Conservation (phyloP, 495 filamentous ascomycete species). For the Tuber umbilicatum region DNA sequence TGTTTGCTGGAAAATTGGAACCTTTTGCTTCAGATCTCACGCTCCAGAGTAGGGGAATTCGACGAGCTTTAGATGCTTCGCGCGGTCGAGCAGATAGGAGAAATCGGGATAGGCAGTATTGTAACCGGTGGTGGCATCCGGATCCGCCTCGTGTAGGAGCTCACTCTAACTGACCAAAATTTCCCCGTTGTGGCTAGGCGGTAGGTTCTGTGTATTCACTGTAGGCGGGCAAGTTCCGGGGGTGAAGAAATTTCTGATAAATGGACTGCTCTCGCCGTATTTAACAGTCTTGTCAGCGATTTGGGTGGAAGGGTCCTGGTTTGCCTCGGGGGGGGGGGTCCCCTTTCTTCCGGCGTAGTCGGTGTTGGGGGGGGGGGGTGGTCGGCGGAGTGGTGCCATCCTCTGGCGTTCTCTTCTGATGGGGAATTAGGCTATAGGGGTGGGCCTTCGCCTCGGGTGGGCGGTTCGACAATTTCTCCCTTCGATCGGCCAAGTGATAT, state of each 20-base stretch:
- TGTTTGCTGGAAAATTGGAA: slow-evolving; percentile 94
- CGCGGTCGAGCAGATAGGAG: slow-evolving; percentile 85
- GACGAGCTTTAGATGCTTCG: slow-evolving; percentile 67
- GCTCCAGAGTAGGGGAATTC: slow-evolving; percentile 65
- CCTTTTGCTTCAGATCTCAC: slow-evolving; percentile 61
- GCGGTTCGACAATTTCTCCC: slow-evolving; percentile 73
- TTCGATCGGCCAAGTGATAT: slow-evolving; percentile 58
- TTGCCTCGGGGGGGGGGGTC: slow-evolving; percentile 87
- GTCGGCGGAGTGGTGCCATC: slow-evolving; percentile 91
- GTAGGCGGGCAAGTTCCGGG: slow-evolving; percentile 83
- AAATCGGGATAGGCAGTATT: slow-evolving; percentile 99
- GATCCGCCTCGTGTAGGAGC: slow-evolving; percentile 84
- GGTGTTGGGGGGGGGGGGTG: slow-evolving; percentile 93
- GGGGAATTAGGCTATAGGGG: slow-evolving; percentile 75
- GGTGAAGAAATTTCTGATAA: slow-evolving; percentile 92
- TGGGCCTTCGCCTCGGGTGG: slow-evolving; percentile 84
- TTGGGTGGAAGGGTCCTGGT: slow-evolving; percentile 89
- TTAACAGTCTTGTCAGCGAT: slow-evolving; percentile 95
- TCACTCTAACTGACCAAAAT: slow-evolving; percentile 89
- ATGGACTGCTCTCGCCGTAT: slow-evolving; percentile 92
- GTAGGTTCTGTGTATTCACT: slow-evolving; percentile 86
- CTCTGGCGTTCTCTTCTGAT: slow-evolving; percentile 94
- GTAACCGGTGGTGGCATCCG: slow-evolving; percentile 96
- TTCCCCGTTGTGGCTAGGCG: slow-evolving; percentile 67
- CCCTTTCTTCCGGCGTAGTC: slow-evolving; percentile 97